Percentiles rank a stretch among this genome's conserved stretches.
Conservation (phyloP, 176 grass and related monocot species). For the Eleusine coracana region DNA sequence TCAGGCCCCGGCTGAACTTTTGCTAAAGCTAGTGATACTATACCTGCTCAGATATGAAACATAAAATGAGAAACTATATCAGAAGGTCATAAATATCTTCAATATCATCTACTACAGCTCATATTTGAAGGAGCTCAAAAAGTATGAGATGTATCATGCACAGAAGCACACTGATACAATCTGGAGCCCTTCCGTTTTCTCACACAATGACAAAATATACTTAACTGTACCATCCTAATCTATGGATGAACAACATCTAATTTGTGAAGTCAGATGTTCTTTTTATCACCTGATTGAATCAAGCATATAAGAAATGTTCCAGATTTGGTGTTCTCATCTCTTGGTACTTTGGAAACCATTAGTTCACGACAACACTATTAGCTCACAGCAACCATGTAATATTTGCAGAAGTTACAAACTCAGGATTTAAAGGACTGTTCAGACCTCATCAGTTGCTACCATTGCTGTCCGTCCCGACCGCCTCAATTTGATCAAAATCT, state of each 20-base stretch:
- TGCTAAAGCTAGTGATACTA: not conserved
- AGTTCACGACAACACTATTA: not conserved
- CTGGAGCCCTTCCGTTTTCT: not conserved
- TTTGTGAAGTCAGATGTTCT: not conserved
- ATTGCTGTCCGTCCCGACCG: conserved; percentile 29
- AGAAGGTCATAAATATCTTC: not conserved
- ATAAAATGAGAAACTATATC: conserved; percentile 11
- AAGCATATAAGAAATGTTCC: not conserved
- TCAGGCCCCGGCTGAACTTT: not conserved
- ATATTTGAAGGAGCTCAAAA: not conserved
- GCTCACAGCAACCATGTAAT: not conserved
- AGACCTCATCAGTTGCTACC: conserved; percentile 17
- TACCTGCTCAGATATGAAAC: conserved; percentile 29
- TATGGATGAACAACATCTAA: not conserved
- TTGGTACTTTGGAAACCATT: not conserved
- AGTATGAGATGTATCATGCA: not conserved
- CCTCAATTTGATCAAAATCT: conserved; percentile 84
- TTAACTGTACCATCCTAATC: not conserved
- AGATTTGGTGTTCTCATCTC: not conserved
- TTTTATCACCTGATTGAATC: not conserved
- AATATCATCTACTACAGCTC: not conserved
- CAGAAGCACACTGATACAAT: not conserved
- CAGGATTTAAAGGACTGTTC: conserved; percentile 3
- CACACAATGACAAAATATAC: not conserved
- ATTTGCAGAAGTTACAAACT: not conserved